These are phyloP conservation scores for Lipomyces sp. DNA, from an alignment of 805 yeast species.

Conservation along the genomic window DNA sequence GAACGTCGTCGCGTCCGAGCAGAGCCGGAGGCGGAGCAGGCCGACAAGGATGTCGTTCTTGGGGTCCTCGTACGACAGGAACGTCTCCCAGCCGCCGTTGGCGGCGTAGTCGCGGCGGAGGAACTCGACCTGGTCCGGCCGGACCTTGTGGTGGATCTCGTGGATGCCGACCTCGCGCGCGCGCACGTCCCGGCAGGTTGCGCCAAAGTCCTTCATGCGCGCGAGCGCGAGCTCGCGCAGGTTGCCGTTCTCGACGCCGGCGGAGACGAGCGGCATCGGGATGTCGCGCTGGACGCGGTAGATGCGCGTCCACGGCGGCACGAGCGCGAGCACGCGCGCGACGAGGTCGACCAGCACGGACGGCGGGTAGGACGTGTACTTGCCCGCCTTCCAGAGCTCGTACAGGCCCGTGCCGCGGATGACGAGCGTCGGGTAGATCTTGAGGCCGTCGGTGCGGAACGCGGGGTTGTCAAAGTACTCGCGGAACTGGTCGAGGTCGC, in stretches of 20 bases:
- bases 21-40: constrained; percentile 78
- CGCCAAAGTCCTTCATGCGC: constrained; percentile 97
- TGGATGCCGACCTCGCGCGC: constrained; percentile 98
- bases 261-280: constrained; percentile 97
- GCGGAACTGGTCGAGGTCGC: constrained; percentile 91
- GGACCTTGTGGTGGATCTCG: constrained; percentile 94
- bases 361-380: constrained; percentile 91
- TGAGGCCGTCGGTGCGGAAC: constrained; percentile 94
- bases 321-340: constrained; percentile 91
- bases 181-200: constrained; percentile 91
- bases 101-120: constrained; percentile 95
- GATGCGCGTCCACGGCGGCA: constrained; percentile 99
- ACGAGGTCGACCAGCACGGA: constrained; percentile 90
- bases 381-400: constrained; percentile 95
- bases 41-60: constrained; percentile 94
- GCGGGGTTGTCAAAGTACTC: constrained; percentile 97
- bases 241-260: constrained; percentile 98
- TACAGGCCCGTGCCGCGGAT: constrained; percentile 96
- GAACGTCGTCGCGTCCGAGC: constrained; percentile 83
- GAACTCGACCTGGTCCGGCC: constrained; percentile 94
- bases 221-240: constrained; percentile 92
- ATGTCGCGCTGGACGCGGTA: constrained; percentile 98
- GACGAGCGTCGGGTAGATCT: constrained; percentile 91
- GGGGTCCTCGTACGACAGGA: constrained; percentile 93
- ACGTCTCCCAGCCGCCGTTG: constrained; percentile 98